A percentile compares a stretch with the other conserved stretches of the same genome.
These are phyloP conservation scores for Skeletonema tropicum DNA, from an alignment of 108 stramenopile species.

Conservation along the genomic window DNA sequence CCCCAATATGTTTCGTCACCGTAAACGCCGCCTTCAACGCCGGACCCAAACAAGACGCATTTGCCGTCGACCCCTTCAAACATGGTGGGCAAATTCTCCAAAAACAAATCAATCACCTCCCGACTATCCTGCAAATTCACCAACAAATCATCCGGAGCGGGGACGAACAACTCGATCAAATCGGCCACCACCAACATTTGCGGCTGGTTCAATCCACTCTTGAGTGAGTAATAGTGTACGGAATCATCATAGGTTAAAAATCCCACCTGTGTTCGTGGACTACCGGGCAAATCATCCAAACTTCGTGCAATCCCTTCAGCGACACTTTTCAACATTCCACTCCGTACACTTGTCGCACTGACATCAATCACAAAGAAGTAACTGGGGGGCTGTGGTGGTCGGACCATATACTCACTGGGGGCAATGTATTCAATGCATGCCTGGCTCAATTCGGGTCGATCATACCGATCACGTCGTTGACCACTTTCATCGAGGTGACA, in stretches of 20 bases:
- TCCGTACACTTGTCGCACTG: constrained; percentile 80
- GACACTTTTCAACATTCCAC: constrained; percentile 84
- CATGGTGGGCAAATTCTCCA: constrained; percentile 95
- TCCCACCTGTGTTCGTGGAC: constrained; percentile 87
- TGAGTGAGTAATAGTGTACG: constrained; percentile 97
- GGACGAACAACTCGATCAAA: constrained; percentile 94
- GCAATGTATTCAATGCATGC: constrained; percentile 94
- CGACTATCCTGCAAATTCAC: constrained; percentile 94
- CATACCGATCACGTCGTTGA: constrained; percentile 81
- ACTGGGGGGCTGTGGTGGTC: constrained; percentile 96
- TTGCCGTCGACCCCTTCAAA: constrained; percentile 71
- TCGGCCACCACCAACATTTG: constrained; percentile 97
- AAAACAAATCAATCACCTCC: constrained; percentile 85
- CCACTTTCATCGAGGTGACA: constrained; percentile 94
- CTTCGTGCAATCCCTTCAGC: constrained; percentile 82
- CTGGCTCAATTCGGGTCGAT: constrained; percentile 92
- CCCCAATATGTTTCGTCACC: constrained; percentile 95
- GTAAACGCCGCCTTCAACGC: constrained; percentile 96
- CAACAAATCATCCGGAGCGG: constrained; percentile 94
- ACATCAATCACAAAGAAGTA: constrained; percentile 99
- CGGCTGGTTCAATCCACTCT: constrained; percentile 77
- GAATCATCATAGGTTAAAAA: constrained; percentile 94
- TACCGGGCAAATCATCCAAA: constrained; percentile 92
- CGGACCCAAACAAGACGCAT: constrained; percentile 85
- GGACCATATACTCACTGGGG: constrained; percentile 98